Evolutionary conservation across 345 rosid species (phyloP).

Genomic region (Psidium friedrichsthalianum): DNA sequence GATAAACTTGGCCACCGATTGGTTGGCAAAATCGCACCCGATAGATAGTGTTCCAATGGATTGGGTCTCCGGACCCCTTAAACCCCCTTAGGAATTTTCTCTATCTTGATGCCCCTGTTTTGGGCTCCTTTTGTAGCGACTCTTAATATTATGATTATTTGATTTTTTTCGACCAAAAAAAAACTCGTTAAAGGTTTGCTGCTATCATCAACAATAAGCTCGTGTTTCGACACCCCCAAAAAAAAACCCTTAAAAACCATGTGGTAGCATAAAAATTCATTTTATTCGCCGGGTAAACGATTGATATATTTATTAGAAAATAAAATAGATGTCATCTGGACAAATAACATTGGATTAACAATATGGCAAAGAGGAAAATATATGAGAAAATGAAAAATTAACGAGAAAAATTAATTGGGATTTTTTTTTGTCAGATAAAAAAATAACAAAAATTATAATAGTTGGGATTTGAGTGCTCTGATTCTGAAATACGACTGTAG

Average conservation of each 20-base stretch:
- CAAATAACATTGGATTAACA: not conserved
- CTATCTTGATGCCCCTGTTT: too few relatives aligned
- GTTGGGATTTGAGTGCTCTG: not conserved
- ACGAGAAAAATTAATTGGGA: not conserved
- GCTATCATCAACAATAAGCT: not conserved
- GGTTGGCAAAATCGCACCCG: too few relatives aligned
- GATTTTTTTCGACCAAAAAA: too few relatives aligned
- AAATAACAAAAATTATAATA: not conserved
- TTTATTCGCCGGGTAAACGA: not conserved
- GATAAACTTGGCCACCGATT: too few relatives aligned
- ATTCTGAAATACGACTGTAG: not conserved
- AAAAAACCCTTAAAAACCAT: not conserved
- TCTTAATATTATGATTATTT: too few relatives aligned
- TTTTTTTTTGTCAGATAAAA: not conserved
- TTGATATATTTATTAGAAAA: not conserved
- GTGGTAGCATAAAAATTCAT: not conserved
- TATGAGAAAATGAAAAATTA: too few relatives aligned
- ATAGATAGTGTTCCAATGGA: too few relatives aligned
- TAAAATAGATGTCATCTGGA: not conserved
- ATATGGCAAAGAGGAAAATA: not conserved
- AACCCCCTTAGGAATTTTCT: too few relatives aligned
- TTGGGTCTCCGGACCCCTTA: too few relatives aligned
- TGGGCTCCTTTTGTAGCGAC: too few relatives aligned
- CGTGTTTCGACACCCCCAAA: not conserved
- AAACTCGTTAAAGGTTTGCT: not conserved